phyloP scores from a whole-genome alignment of 2,329 filamentous ascomycete genomes.

The Pseudodiploospora longispora region DNA sequence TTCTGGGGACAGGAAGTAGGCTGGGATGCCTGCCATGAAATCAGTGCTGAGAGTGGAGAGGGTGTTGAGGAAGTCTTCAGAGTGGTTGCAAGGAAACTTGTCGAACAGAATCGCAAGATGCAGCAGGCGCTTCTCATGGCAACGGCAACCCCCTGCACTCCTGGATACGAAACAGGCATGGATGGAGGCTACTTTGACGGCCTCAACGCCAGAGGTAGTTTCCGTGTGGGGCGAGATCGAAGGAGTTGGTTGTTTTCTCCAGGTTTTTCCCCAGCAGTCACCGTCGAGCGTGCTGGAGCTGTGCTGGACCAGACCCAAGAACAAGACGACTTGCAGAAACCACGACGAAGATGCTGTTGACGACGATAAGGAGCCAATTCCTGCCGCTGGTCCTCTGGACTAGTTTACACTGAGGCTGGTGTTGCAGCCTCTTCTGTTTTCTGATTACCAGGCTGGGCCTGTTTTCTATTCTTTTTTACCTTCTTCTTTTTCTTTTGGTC shows the following conservation, averaged over 20 bases:
- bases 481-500: not conserved
- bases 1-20: constrained; percentile 91
- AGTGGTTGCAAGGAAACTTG: constrained; percentile 53
- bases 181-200: constrained; percentile 46
- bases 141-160: constrained; percentile 41
- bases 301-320: constrained; percentile 19
- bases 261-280: constrained; percentile 43
- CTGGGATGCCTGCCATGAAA: constrained; percentile 97
- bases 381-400: not conserved
- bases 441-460: not conserved
- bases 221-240: constrained; percentile 49
- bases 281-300: constrained; percentile 34
- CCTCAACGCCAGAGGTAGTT: constrained; percentile 39
- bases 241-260: constrained; percentile 53
- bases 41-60: constrained; percentile 87
- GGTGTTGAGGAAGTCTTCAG: constrained; percentile 95
- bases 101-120: constrained; percentile 57
- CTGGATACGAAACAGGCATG: constrained; percentile 36
- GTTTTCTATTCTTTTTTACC: not conserved
- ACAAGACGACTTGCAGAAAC: constrained; percentile 15
- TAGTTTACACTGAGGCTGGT: too few relatives aligned
- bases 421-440: not conserved
- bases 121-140: constrained; percentile 51
- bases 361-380: not conserved
- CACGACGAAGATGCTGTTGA: constrained; percentile 22